Base-by-base conservation (phyloP, 495 filamentous ascomycete species). In the Staphylotrichum longicolle region DNA sequence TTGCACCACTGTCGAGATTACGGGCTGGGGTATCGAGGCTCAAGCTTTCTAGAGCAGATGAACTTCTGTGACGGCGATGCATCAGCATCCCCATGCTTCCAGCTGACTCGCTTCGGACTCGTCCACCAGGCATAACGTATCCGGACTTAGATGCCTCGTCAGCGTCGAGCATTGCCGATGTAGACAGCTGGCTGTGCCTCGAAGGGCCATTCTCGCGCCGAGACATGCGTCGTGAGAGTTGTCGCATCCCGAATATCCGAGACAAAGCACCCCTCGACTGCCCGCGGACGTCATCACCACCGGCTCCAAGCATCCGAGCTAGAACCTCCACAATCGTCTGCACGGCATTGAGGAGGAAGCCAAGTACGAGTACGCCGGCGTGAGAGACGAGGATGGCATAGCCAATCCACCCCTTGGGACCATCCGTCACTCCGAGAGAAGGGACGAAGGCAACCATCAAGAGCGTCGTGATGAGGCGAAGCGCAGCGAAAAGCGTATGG, bases 171-270 rank as follows among this genome's bases (percentile, higher is more conserved):
- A 96, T 96, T 11, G 86, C 90, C 30, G 89, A 86, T 67, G 85
- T 87, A 14, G 91, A 96, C 9, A 87, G 83, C 73, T 93, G 85
- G 66, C 89, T 93, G 60, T 90, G 84, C 12, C 91, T 83, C 9
- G 86, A 82, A 49, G 78, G 79, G 11, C 79, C 78, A 64, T 63
- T 66, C 41, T 78, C 83, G 52, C 81, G 83, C 42, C 87, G 78
- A 51, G 87, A 81, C 57, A 83, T 78, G 60, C 93, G 88, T 58
- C 87, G 86, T 11, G 91, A 93, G 9, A 98, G 81, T 73, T 98
- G 93, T 20, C 93, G 90, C 84, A 91, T 91, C 32, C 93, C 93
- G 69, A 96, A 92, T 30, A 93, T 91, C 75, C 93, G 95, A 61
- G 84, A 86, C 55, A 98, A 79, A n/a, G 91, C 93, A 70, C 93